Conservation (phyloP, 1,284 basidiomycete genomes). For the Cystobasidiaceae sp. region DNA sequence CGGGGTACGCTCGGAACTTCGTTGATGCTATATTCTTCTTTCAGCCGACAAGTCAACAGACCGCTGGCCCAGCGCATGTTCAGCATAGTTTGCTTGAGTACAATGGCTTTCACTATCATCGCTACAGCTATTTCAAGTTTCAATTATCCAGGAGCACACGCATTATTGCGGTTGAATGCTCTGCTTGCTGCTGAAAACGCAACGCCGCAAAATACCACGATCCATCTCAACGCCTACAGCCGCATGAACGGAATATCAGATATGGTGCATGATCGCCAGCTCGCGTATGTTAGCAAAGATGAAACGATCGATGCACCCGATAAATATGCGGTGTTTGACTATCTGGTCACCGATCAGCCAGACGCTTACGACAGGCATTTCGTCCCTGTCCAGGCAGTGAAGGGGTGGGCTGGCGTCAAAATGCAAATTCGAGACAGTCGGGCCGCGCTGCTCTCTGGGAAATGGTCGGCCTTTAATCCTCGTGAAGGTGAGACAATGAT, state of each 20-base stretch:
- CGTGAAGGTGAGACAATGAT: not conserved
- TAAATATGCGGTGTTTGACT: slow-evolving; percentile 30
- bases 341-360: slow-evolving; percentile 24
- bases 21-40: not conserved
- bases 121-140: slow-evolving; percentile 58
- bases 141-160: slow-evolving; percentile 89
- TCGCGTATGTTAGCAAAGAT: slow-evolving; percentile 16
- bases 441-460: not conserved
- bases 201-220: slow-evolving; percentile 37
- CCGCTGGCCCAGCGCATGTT: slow-evolving; percentile 3
- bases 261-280: not conserved
- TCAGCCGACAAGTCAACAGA: slow-evolving; percentile 1
- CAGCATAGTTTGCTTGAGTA: not conserved
- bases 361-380: slow-evolving; percentile 2
- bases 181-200: slow-evolving; percentile 41
- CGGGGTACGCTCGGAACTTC: not conserved
- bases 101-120: slow-evolving; percentile 50
- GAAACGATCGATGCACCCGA: slow-evolving; percentile 8
- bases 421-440: not conserved
- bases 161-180: slow-evolving; percentile 61
- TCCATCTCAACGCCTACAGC: slow-evolving; percentile 74
- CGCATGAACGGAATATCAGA: slow-evolving; percentile 66
- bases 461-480: not conserved
- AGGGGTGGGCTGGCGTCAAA: slow-evolving; percentile 18
- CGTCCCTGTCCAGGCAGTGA: not conserved